Percentiles rank a stretch among this genome's conserved stretches.
phyloP scores from a whole-genome alignment of 2,329 filamentous ascomycete species.

The Colletotrichum phormii region DNA sequence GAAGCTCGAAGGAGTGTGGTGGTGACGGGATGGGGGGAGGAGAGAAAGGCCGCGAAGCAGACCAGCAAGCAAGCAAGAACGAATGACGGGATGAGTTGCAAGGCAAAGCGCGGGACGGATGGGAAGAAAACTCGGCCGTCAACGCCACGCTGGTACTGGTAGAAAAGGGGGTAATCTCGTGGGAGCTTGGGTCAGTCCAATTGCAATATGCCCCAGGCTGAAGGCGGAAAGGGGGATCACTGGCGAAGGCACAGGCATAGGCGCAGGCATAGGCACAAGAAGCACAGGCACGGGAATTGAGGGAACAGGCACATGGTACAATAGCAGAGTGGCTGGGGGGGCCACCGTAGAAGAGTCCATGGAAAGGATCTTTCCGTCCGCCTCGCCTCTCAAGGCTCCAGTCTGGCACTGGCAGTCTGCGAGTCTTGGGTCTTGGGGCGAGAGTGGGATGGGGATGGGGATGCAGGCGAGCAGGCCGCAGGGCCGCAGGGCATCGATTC shows the following conservation, averaged over 20 bases:
- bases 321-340: conserved; percentile 29
- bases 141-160: conserved; percentile 27
- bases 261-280: neutral
- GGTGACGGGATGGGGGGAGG: conserved; percentile 21
- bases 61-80: conserved; percentile 37
- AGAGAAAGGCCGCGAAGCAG: conserved; percentile 34
- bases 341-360: conserved; percentile 24
- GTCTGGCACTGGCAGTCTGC: neutral
- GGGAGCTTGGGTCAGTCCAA: conserved; percentile 34
- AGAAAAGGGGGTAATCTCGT: conserved; percentile 36
- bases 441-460: conserved; percentile 7
- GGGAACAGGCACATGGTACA: neutral
- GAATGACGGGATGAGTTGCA: conserved; percentile 33
- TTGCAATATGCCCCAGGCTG: conserved; percentile 35
- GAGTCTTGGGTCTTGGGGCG: neutral
- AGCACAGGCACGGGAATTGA: neutral
- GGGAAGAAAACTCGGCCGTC: conserved; percentile 37
- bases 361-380: conserved; percentile 34
- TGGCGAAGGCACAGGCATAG: neutral
- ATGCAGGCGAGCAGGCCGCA: neutral
- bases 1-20: conserved; percentile 34
- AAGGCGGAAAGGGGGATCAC: conserved; percentile 36
- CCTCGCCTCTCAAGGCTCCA: conserved; percentile 36
- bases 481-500: conserved; percentile 32
- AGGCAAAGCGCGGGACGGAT: conserved; percentile 34